Base-by-base conservation (phyloP, 345 rosid genomes). In the Citrus inodora region DNA sequence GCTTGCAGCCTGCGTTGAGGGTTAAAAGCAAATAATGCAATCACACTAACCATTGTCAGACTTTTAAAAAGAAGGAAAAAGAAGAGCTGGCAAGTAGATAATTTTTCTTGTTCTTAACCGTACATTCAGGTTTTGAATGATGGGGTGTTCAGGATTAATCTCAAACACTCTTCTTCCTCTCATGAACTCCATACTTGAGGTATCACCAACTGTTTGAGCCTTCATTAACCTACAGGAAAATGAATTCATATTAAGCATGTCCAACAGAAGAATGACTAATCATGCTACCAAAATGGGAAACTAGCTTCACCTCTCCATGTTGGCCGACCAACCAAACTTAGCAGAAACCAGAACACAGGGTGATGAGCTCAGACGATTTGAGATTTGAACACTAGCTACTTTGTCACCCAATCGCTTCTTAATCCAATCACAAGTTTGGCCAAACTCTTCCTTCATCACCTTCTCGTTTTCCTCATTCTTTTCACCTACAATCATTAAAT, bases 281-380 rank as follows among this genome's bases (percentile, higher is more conserved):
- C 38, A 21, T 24, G 58, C 17, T 25, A 73, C 48, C 33, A 0
- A 40, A 17, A 30, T 5, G 35, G 59, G 25, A 24, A 16, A 27
- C 16, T 8, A 68, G 59, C 17, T 76, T 75, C 74, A 96, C 99
- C 93, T 94, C 87, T 96, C 99, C 99, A 94, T 96, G 82, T 96
- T 96, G 77, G 98, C 99, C 38, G 99, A 94, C 98, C 98, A 96
- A 69, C 99, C 99, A 83, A 96, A 94, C 87, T 93, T 92, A 71
- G 93, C 95, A 42, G 98, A 89, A 59, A 88, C 99, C 81, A 96
- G 92, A 73, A 96, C 99, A 85, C 99, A 94, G 5, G 99, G 99
- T 0, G 99, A 96, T 73, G 98, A 89, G 85, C 97, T 94, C 80
- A 96, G 87, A 63, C 98, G 91, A 79, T 85, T 94, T 14, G 99